Percentiles rank a stretch among this genome's conserved stretches.
These are phyloP conservation scores for Polyporus tsugae DNA, from an alignment of 1,284 basidiomycete genomes.

Conservation along the genomic window DNA sequence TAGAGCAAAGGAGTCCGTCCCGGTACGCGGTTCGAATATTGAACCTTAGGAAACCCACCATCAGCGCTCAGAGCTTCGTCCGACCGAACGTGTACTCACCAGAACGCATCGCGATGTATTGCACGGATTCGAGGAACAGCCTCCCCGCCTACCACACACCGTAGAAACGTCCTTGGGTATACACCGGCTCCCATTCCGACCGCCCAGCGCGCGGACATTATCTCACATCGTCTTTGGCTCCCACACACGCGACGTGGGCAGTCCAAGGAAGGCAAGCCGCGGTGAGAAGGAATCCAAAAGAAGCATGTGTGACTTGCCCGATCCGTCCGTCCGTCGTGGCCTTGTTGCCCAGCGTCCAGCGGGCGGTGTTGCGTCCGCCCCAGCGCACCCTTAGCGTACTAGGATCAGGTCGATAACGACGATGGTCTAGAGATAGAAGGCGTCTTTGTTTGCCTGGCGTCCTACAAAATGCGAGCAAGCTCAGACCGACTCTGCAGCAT, in stretches of 20 bases:
- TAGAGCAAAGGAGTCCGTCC: conserved; percentile 4
- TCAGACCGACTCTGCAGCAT: not conserved
- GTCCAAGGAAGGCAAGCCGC: not conserved
- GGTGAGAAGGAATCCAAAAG: not conserved
- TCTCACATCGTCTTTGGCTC: not conserved
- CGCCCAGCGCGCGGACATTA: not conserved
- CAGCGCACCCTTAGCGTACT: conserved; percentile 7
- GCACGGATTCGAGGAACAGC: conserved; percentile 2
- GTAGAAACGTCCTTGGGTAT: not conserved
- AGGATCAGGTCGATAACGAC: conserved; percentile 30
- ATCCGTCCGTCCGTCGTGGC: conserved; percentile 12
- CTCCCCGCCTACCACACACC: not conserved
- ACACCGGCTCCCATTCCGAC: not conserved
- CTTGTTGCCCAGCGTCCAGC: not conserved
- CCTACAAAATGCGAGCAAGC: conserved; percentile 15
- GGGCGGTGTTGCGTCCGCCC: conserved; percentile 4
- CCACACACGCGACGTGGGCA: not conserved
- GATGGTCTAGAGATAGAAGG: conserved; percentile 25
- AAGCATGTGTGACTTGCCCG: conserved; percentile 13
- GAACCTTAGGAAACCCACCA: conserved; percentile 8
- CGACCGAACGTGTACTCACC: conserved; percentile 7
- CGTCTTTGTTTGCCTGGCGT: not conserved
- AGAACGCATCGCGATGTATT: conserved; percentile 8
- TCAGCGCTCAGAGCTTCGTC: conserved; percentile 23
- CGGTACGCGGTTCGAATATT: conserved; percentile 15